Conservation (phyloP, 345 rosid genomes). For the Laguncularia racemosa region DNA sequence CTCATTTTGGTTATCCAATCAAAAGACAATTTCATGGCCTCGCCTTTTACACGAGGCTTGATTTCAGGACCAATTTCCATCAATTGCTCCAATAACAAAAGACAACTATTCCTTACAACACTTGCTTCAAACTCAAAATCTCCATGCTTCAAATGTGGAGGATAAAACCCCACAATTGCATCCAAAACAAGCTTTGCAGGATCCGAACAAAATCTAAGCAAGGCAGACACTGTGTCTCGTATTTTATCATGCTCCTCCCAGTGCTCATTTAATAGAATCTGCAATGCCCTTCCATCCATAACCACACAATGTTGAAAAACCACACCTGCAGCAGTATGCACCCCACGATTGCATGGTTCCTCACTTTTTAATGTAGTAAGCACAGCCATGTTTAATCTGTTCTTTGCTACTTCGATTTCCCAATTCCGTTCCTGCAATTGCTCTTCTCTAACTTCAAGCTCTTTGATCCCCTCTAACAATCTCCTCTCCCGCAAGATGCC, state of each 20-base stretch:
- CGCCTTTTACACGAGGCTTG: constrained; percentile 17
- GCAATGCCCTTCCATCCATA: constrained; percentile 35
- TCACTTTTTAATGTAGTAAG: no score
- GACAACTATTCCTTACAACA: constrained; percentile 32
- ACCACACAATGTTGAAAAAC: constrained; percentile 3
- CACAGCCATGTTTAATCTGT: neutral
- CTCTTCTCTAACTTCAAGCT: constrained; percentile 22
- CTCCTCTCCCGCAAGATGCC: constrained; percentile 1
- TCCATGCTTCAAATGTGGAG: constrained; percentile 26
- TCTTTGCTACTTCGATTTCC: constrained; percentile 6
- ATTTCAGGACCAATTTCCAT: constrained; percentile 27
- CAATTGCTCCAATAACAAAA: constrained; percentile 42
- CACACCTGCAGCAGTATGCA: neutral
- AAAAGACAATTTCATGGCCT: constrained; percentile 32
- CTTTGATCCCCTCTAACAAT: constrained; percentile 12
- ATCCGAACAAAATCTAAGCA: constrained; percentile 25
- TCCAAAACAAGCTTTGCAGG: constrained; percentile 60
- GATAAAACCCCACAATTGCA: constrained; percentile 40
- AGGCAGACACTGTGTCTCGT: constrained; percentile 14
- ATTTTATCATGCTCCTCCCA: constrained; percentile 22
- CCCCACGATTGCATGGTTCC: no score
- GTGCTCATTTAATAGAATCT: constrained; percentile 37
- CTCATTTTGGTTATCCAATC: constrained; percentile 33
- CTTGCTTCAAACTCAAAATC: constrained; percentile 17
- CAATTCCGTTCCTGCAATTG: constrained; percentile 12